phyloP scores from a whole-genome alignment of 306 rosid genomes.

The Inga laurina region DNA sequence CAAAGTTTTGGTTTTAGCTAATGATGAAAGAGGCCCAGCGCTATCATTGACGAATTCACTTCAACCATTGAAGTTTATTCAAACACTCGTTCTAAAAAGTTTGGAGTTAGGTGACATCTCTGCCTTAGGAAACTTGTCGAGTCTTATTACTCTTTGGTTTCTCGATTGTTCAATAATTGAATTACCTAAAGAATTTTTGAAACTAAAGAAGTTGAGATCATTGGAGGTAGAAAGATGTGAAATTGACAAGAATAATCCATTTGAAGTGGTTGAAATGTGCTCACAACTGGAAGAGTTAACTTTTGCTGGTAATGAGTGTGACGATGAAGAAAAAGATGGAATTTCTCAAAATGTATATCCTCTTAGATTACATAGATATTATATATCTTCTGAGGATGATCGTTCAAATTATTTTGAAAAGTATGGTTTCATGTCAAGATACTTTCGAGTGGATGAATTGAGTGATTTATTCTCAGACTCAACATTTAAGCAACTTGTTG shows the following conservation, averaged over 20 bases:
- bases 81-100: accelerated
- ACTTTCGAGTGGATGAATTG: too few species aligned
- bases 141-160: slow-evolving; percentile 26
- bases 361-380: slow-evolving; percentile 22
- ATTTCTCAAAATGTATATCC: background rate
- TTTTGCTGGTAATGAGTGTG: background rate
- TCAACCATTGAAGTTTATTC: background rate
- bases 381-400: background rate
- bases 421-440: background rate
- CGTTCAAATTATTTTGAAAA: background rate
- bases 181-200: background rate
- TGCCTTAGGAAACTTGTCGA: background rate
- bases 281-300: slow-evolving; percentile 29
- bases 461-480: too few species aligned
- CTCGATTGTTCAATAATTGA: background rate
- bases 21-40: too few species aligned
- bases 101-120: slow-evolving; percentile 19
- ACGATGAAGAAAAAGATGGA: background rate
- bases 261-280: slow-evolving; percentile 26
- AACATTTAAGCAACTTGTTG: too few species aligned
- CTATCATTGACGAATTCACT: background rate
- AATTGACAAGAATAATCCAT: slow-evolving; percentile 8
- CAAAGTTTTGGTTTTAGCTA: background rate
- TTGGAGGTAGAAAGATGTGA: slow-evolving; percentile 7
- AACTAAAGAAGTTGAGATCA: slow-evolving; percentile 18